Evolutionary conservation across 2,329 filamentous ascomycete species (phyloP).

Genomic region (Nothophaeocryptopus gaeumannii): DNA sequence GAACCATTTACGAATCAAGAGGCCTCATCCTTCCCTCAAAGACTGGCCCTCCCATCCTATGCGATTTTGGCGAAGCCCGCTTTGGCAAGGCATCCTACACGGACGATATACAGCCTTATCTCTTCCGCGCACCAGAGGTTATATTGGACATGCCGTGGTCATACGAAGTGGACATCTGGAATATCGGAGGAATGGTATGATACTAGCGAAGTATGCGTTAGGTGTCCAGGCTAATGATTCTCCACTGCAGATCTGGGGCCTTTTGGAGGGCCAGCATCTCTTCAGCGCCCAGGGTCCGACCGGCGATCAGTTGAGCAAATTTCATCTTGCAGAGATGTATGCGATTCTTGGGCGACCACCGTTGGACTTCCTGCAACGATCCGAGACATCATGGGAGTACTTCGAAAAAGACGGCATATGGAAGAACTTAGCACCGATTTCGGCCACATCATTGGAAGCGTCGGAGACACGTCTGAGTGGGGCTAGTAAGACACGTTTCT

Average conservation of each 20-base stretch:
- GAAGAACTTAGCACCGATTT: slow-evolving; percentile 31
- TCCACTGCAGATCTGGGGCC: slow-evolving; percentile 37
- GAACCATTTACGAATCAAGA: slow-evolving; percentile 21
- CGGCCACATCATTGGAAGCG: slow-evolving; percentile 27
- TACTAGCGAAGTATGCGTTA: not conserved
- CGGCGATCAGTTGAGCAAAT: slow-evolving; percentile 3
- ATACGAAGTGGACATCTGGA: slow-evolving; percentile 28
- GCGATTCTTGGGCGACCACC: slow-evolving; percentile 29
- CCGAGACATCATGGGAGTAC: slow-evolving; percentile 10
- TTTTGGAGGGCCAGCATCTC: slow-evolving; percentile 35
- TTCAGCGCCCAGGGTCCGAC: slow-evolving; percentile 30
- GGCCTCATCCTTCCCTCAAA: slow-evolving; percentile 15
- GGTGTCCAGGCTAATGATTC: too few species aligned
- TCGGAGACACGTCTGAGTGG: slow-evolving; percentile 23
- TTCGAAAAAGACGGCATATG: slow-evolving; percentile 28
- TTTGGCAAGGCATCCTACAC: slow-evolving; percentile 15
- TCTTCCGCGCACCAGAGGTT: slow-evolving; percentile 39
- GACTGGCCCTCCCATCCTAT: slow-evolving; percentile 12
- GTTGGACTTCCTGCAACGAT: slow-evolving; percentile 23
- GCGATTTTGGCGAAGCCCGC: slow-evolving; percentile 25
- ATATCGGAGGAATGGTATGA: not conserved
- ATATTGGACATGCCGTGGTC: slow-evolving; percentile 36
- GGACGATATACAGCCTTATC: slow-evolving; percentile 35
- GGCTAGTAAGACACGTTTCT: slow-evolving; percentile 30
- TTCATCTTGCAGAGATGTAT: slow-evolving; percentile 33